Evolutionary conservation across 2,329 filamentous ascomycete species (phyloP), one percentile per base, ranked within the genome.

Genomic region (Polytolypa hystricis): DNA sequence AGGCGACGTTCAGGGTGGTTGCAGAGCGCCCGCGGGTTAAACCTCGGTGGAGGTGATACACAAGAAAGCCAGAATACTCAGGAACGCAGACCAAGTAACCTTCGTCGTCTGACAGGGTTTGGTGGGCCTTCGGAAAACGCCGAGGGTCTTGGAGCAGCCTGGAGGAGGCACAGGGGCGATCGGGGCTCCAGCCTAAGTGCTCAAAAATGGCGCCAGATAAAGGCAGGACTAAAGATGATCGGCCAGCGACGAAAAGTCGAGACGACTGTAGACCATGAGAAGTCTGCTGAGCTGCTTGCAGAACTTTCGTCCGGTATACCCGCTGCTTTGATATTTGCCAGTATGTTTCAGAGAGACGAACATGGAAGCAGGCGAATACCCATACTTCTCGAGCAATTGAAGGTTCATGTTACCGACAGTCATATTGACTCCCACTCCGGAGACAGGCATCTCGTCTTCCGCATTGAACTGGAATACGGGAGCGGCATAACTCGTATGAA

Each of bases 301-400:
- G 91, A 98, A 60, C 67, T 98, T 25, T 75, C 91, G 33, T 93
- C 91, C 29, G 91, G 86, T 37, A 85, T 87, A 1, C 91, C 91
- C 3, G 91, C 91, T 16, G 91, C 89, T 14, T 67, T 98, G 40
- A 93, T 98, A 60, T 67, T 98, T 35, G 91, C 91, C 5, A 95
- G 87, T 54, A 95, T 96, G 84, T 91, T 96, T 50, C 91, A 96
- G 62, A 75, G 91, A 39, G 91, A 98, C 50, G 91, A 98, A 60
- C 84, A 95, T 50, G 86, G 89, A 33, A 91, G 93, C 60, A 91
- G 84, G 62, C 79, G 87, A 41, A 94, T 98, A 39, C 91, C 91
- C 0, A 86, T 98, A 36, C 73, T 98, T 3, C 71, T 98, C 5
- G 91, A 98, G 58, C 91, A 98, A 63, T 71, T 98, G 41, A 94